These are phyloP conservation scores for Asparagopsis taxiformis DNA, from an alignment of 31 red algal species.

Conservation along the genomic window DNA sequence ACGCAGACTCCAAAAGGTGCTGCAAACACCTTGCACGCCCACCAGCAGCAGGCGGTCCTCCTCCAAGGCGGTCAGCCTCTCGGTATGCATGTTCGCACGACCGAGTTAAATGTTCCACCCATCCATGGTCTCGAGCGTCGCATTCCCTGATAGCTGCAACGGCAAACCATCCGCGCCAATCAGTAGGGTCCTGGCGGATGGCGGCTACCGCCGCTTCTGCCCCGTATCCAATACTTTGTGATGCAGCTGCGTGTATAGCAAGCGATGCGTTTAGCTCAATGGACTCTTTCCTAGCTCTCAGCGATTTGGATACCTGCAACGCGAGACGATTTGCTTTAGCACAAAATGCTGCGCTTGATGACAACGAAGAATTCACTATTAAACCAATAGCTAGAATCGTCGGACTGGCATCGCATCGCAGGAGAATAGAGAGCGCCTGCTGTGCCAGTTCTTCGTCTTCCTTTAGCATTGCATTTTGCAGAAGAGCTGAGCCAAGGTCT, in stretches of 20 bases:
- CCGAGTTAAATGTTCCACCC: constrained; percentile 1
- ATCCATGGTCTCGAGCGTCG: constrained; percentile 5
- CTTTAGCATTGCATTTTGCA: constrained; percentile 1
- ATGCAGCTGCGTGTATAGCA: neutral
- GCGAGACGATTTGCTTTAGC: constrained; percentile 3
- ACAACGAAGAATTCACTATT: neutral
- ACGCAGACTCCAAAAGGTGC: neutral
- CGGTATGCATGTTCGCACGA: constrained; percentile 19
- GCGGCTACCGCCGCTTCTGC: constrained; percentile 12
- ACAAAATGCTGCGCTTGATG: neutral
- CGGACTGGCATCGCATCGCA: neutral
- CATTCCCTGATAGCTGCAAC: constrained; percentile 6
- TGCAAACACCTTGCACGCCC: neutral
- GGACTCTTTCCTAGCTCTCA: constrained; percentile 1
- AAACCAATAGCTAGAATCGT: constrained; percentile 7
- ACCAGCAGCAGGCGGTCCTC: constrained; percentile 4
- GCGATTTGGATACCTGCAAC: constrained; percentile 4
- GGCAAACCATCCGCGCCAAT: constrained; percentile 28
- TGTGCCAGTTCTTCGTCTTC: constrained; percentile 6
- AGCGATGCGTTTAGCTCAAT: constrained; percentile 9
- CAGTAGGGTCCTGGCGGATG: constrained; percentile 13
- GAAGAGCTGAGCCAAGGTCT: constrained; percentile 7
- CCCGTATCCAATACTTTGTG: neutral
- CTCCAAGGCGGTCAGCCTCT: constrained; percentile 25
- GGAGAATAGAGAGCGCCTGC: constrained; percentile 2